Conservation (phyloP, 805 yeast genomes). For the Candida silvatica region DNA sequence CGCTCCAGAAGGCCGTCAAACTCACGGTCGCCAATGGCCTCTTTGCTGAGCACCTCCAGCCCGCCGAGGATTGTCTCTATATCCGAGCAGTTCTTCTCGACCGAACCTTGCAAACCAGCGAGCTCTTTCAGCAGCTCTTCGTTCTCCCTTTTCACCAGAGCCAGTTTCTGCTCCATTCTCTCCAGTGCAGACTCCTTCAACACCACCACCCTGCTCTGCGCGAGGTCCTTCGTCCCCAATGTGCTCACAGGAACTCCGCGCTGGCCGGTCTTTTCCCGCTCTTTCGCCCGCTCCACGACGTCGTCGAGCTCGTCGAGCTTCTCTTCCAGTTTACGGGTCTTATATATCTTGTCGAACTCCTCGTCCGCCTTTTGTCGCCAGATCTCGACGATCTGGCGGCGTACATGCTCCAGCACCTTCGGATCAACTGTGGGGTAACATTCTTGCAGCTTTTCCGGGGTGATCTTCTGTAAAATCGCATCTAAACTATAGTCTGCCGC, state of each 20-base stretch:
- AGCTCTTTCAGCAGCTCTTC: conserved; percentile 8
- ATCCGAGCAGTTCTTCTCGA: conserved; percentile 4
- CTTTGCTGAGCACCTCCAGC: conserved; percentile 7
- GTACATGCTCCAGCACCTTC: conserved; percentile 32
- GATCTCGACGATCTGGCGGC: conserved; percentile 34
- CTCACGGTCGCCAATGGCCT: conserved; percentile 12
- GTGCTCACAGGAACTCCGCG: not conserved
- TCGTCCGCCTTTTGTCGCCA: conserved; percentile 33
- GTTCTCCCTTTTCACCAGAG: conserved; percentile 9
- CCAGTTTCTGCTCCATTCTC: conserved; percentile 10
- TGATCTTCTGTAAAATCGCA: conserved; percentile 36
- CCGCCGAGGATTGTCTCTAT: conserved; percentile 8
- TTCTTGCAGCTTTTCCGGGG: conserved; percentile 31
- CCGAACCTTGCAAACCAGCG: conserved; percentile 5
- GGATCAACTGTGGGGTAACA: conserved; percentile 41
- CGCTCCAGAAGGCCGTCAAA: conserved; percentile 13
- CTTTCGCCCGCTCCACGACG: conserved; percentile 31
- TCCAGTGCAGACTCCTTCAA: conserved; percentile 10
- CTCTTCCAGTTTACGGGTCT: conserved; percentile 33
- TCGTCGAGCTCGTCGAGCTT: conserved; percentile 41
- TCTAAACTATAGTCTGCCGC: conserved; percentile 27
- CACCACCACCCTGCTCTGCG: conserved; percentile 11
- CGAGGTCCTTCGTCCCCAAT: conserved; percentile 17
- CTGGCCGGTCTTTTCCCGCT: not conserved
- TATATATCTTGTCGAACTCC: conserved; percentile 39